A percentile compares a stretch with the other conserved stretches of the same genome.
phyloP scores from a whole-genome alignment of 768 basidiomycete species.

The Trametes villosa region DNA sequence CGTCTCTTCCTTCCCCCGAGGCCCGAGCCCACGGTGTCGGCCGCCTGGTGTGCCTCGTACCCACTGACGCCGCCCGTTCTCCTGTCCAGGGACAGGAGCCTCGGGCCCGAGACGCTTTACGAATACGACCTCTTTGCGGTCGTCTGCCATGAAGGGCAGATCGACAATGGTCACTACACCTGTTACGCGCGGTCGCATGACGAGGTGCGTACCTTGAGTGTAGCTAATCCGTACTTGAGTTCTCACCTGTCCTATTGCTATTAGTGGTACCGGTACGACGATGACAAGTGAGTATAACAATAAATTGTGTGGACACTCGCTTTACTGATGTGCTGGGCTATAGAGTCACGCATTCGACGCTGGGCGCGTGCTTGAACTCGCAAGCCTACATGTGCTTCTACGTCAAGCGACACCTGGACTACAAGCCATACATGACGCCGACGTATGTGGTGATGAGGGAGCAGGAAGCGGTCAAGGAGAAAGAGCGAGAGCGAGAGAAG shows the following conservation, averaged over 20 bases:
- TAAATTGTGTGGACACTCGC: not conserved
- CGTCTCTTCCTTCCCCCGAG: slow-evolving; percentile 6
- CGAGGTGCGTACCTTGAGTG: slow-evolving; percentile 65
- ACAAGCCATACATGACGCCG: slow-evolving; percentile 71
- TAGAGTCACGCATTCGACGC: slow-evolving; percentile 73
- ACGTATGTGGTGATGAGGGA: slow-evolving; percentile 70
- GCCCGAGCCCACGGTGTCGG: not conserved
- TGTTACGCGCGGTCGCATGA: slow-evolving; percentile 84
- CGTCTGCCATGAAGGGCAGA: slow-evolving; percentile 92
- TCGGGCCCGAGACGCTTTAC: slow-evolving; percentile 71
- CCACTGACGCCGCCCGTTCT: not conserved
- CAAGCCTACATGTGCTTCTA: slow-evolving; percentile 96
- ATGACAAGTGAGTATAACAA: slow-evolving; percentile 72
- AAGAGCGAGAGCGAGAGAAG: slow-evolving; percentile 55
- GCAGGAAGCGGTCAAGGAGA: slow-evolving; percentile 65
- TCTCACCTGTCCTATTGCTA: not conserved
- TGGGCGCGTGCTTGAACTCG: slow-evolving; percentile 70
- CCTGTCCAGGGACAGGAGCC: slow-evolving; percentile 38
- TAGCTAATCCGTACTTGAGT: not conserved
- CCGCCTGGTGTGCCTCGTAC: not conserved
- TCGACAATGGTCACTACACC: slow-evolving; percentile 95
- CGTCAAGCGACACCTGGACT: slow-evolving; percentile 87
- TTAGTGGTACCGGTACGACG: slow-evolving; percentile 94
- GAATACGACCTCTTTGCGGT: slow-evolving; percentile 93
- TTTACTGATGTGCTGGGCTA: not conserved